Conservation (phyloP, 2,329 filamentous ascomycete genomes). For the Saccharata proteae region DNA sequence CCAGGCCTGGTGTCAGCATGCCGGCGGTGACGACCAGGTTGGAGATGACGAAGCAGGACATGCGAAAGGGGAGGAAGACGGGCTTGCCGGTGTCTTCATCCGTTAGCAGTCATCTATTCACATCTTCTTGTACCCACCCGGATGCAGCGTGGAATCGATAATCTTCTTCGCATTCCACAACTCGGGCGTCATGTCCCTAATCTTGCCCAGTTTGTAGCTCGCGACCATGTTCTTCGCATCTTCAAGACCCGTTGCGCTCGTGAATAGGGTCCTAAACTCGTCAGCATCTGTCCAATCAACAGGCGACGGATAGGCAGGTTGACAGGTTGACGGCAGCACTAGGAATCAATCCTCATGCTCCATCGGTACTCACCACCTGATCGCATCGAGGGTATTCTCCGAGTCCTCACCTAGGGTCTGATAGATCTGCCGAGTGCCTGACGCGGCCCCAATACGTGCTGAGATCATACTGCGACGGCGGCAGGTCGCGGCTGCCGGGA, state of each 20-base stretch:
- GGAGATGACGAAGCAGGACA: conserved; percentile 89
- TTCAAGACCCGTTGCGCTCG: conserved; percentile 66
- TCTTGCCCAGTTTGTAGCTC: conserved; percentile 75
- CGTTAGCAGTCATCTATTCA: conserved; percentile 4
- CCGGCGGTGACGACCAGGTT: conserved; percentile 91
- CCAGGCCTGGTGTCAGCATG: conserved; percentile 86
- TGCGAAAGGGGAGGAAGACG: conserved; percentile 89
- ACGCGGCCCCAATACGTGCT: conserved; percentile 92
- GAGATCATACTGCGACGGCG: conserved; percentile 84
- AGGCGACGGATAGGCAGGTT: neutral
- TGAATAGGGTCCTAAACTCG: conserved; percentile 71
- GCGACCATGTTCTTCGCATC: conserved; percentile 71
- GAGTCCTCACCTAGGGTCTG: conserved; percentile 78
- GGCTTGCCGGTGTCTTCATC: conserved; percentile 73
- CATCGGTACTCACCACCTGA: neutral
- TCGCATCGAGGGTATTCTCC: neutral
- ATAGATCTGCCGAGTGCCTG: conserved; percentile 74
- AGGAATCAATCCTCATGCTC: neutral
- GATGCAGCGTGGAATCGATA: conserved; percentile 90
- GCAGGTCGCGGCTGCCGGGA: conserved; percentile 64
- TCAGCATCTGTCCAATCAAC: neutral
- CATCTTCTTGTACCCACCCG: conserved; percentile 45
- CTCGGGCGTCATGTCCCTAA: conserved; percentile 72
- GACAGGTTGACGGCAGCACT: neutral
- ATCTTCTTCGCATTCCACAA: conserved; percentile 95